A percentile compares a stretch with the other conserved stretches of the same genome.
These are phyloP conservation scores for Boletus holoroseus DNA, from an alignment of 1,284 basidiomycete genomes.

Conservation along the genomic window DNA sequence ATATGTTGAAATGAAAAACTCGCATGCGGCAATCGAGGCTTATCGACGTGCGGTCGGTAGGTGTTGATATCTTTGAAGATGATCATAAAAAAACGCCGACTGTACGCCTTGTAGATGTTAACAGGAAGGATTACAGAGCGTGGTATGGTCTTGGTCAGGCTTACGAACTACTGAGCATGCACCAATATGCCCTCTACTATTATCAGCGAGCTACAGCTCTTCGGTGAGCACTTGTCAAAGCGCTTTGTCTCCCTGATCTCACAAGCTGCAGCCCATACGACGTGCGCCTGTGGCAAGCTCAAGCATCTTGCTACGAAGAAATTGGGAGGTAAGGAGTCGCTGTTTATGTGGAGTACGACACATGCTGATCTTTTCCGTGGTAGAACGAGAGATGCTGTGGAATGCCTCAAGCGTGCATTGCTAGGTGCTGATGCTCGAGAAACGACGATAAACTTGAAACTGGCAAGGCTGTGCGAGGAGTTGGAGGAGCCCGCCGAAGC, in stretches of 20 bases:
- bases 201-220: constrained; percentile 94
- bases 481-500: constrained; percentile 64
- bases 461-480: constrained; percentile 70
- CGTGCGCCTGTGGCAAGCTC: constrained; percentile 91
- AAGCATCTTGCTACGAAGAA: constrained; percentile 92
- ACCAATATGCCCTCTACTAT: constrained; percentile 93
- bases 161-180: constrained; percentile 95
- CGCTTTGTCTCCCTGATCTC: constrained; percentile 6
- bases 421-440: constrained; percentile 80
- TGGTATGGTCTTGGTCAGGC: constrained; percentile 99
- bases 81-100: neutral
- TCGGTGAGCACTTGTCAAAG: constrained; percentile 45
- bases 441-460: constrained; percentile 67
- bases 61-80: constrained; percentile 27
- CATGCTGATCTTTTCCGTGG: constrained; percentile 6
- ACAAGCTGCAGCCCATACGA: constrained; percentile 77
- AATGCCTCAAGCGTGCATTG: constrained; percentile 84
- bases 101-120: constrained; percentile 60
- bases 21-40: constrained; percentile 96
- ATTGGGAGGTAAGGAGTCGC: constrained; percentile 59
- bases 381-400: constrained; percentile 76
- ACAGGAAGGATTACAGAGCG: constrained; percentile 93
- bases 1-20: constrained; percentile 98
- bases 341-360: neutral
- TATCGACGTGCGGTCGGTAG: constrained; percentile 91